Evolutionary conservation across 1,284 basidiomycete genomes (phyloP), one percentile per base, ranked within the genome.

Genomic region (Ustilago tritici): DNA sequence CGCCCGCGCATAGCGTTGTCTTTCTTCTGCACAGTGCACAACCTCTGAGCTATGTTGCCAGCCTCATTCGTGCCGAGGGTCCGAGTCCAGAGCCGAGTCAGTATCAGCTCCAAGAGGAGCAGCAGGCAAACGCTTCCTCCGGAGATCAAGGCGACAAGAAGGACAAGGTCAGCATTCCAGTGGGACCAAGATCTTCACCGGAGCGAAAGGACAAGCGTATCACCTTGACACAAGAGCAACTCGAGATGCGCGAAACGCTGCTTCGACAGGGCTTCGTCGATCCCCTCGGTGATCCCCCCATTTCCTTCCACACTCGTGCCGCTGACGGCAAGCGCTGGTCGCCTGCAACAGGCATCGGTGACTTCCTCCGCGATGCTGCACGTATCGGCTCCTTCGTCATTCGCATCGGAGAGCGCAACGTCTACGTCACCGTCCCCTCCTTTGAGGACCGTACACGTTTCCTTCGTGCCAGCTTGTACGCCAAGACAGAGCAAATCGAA

Each of bases 401-500:
- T 35, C 72, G 75, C 43, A 69, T 81, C 57, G 79, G 75, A 12
- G 73, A 80, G 14, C 70, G 79, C 56, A 72, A 77, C 53, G 65
- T 81, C 58, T 64, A 59, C 17, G 69, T 82, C 43, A 69, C 70
- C 2, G 81, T 82, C 17, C 81, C 81, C n/a, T 78, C 75, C 12
- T 82, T 83, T 40, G 81, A 81, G 43, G 81, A 83, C 49, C 70
- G 81, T 17, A 83, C 80, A 4, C 66, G 78, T 36, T 83, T 78
- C 58, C 61, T 83, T 19, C 70, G 81, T 8, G 61, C 71, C 11
- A 65, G 54, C 19, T 53, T 83, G 19, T 80, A 80, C 38, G 66
- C 72, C 52, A 82, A 82, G 61, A 82, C 78, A 17, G 66, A 64
- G 40, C 65, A 82, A 55, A 82, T 82, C 52, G 76, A 82, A 64